Percentiles rank a stretch among this genome's conserved stretches.
These are phyloP conservation scores for Aaosphaeria arxii DNA, from an alignment of 2,329 filamentous ascomycete species.

Conservation along the genomic window DNA sequence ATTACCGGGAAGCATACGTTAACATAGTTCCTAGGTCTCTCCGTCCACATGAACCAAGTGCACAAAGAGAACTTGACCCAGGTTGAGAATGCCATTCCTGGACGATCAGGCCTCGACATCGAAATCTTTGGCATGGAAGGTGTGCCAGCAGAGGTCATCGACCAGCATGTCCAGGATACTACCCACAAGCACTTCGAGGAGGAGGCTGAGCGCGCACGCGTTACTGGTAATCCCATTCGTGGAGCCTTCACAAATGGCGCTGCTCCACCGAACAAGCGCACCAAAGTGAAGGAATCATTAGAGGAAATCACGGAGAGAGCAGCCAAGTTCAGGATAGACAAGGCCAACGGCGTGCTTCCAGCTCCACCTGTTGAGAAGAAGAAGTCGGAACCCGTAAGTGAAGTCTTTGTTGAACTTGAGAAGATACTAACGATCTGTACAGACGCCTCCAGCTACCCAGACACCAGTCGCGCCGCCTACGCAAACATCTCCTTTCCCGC, in stretches of 20 bases:
- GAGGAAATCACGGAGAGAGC: constrained; percentile 79
- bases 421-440: not conserved
- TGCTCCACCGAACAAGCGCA: constrained; percentile 52
- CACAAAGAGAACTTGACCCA: constrained; percentile 88
- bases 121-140: constrained; percentile 99
- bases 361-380: constrained; percentile 45
- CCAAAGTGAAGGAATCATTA: constrained; percentile 67
- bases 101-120: constrained; percentile 79
- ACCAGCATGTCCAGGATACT: constrained; percentile 83
- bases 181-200: constrained; percentile 81
- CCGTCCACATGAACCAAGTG: constrained; percentile 96
- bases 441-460: constrained; percentile 20
- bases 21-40: constrained; percentile 62
- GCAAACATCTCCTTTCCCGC: not conserved
- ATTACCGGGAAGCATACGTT: constrained; percentile 2
- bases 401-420: not conserved
- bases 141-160: constrained; percentile 79
- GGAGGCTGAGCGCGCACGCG: constrained; percentile 76
- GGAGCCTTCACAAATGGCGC: constrained; percentile 39
- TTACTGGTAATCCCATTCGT: constrained; percentile 79
- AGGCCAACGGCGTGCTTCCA: constrained; percentile 40
- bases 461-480: not conserved
- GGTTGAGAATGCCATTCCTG: constrained; percentile 89
- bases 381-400: constrained; percentile 45
- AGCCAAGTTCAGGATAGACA: constrained; percentile 47